Percentiles rank a stretch among this genome's conserved stretches.
phyloP scores from a whole-genome alignment of 2,329 filamentous ascomycete species.

The Sordariomycetes sp. region DNA sequence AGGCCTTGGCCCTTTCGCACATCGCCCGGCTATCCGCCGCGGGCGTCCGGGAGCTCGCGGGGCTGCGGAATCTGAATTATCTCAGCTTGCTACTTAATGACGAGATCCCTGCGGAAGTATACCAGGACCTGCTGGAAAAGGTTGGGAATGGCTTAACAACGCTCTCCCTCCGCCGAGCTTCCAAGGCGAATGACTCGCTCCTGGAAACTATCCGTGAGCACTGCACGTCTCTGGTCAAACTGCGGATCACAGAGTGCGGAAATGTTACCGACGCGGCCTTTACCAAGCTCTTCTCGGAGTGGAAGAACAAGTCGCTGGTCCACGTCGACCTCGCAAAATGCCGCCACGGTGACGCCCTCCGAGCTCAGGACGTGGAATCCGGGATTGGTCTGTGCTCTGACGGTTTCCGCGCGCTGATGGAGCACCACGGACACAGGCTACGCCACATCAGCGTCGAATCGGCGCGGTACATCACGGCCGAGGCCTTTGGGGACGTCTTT shows the following conservation, averaged over 20 bases:
- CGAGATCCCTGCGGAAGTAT: conserved; percentile 38
- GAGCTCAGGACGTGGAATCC: conserved; percentile 51
- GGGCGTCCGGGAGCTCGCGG: conserved; percentile 51
- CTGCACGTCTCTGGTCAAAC: conserved; percentile 57
- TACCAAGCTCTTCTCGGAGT: conserved; percentile 56
- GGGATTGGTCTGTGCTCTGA: conserved; percentile 60
- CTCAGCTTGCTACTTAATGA: conserved; percentile 58
- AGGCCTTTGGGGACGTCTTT: conserved; percentile 67
- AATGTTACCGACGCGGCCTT: conserved; percentile 65
- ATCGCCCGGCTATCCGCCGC: conserved; percentile 61
- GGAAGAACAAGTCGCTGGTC: conserved; percentile 59
- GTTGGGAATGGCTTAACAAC: conserved; percentile 60
- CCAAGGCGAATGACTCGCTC: conserved; percentile 52
- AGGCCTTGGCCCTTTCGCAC: conserved; percentile 66
- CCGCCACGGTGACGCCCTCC: conserved; percentile 60
- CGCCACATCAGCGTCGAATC: conserved; percentile 64
- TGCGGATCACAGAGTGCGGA: conserved; percentile 71
- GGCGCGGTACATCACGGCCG: conserved; percentile 65
- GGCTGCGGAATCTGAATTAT: conserved; percentile 53
- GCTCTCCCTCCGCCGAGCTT: conserved; percentile 60
- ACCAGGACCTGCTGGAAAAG: conserved; percentile 45
- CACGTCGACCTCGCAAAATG: conserved; percentile 66
- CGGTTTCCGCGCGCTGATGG: conserved; percentile 73
- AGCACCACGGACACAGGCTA: conserved; percentile 59
- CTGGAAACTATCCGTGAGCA: conserved; percentile 57